Base-by-base conservation (phyloP, 805 yeast genomes). In the Cyberlindnera amylophila region DNA sequence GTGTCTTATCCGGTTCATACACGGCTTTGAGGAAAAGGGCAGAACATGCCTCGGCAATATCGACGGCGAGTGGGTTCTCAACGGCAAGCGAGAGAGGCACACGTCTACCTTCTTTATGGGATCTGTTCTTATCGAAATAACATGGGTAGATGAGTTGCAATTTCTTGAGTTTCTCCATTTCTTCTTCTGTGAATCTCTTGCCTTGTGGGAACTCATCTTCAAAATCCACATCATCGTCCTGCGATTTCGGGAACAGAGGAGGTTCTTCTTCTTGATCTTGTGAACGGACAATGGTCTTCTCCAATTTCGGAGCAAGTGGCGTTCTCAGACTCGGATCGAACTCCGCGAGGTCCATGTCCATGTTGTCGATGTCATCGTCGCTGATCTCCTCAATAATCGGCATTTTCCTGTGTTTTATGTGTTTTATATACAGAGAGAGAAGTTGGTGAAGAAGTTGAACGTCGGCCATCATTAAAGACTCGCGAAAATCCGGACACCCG, bases 261-360 rank as follows among this genome's bases (percentile, higher is more conserved):
- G 44, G 27, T 37, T 46, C 38, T 45, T 36, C 58, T 45, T 36
- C 58, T 51, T 51, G 33, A 37, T 77, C 86, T 52, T 79, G 83
- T 14, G 86, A 80, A 57, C 86, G 71, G 8, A 73, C 76, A 15
- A 82, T 70, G 1, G 70, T 63, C 29, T 87, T 84, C 48, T 74
- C 72, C 17, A 81, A 75, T 52, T 74, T 71, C 37, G 89, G 88
- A 1, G 90, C 90, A 17, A 83, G 65, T 7, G 91, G 86, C 0
- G 91, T 82, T 32, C 63, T 72, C 49, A 84, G 65, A 31, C 65
- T 62, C 18, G 82, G 89, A 63, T 89, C 97, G 50, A 88, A 84
- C 67, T 91, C 95, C 4, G 95, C 95, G 21, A 90, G 70, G 64
- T 90, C 96, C 86, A 87, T 83, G 55, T 91, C 96, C 80, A 88